Base-by-base conservation (phyloP, 2,329 filamentous ascomycete genomes). In the Curvularia sp. region DNA sequence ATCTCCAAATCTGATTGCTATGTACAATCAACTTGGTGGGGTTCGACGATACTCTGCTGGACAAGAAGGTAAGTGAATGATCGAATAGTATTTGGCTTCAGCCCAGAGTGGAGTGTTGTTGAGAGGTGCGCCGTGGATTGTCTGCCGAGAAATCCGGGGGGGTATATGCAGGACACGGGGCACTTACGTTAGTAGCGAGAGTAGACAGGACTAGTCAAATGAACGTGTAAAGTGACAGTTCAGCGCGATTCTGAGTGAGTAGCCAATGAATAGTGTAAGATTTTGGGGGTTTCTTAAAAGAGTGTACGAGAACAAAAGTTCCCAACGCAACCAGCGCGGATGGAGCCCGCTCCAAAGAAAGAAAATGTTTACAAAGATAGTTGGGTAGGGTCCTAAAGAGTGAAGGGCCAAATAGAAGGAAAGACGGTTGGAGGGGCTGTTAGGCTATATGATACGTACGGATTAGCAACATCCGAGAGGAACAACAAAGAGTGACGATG, bases 321-420 rank as follows among this genome's bases (percentile, higher is more conserved):
- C 65, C 69, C 71, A 70, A 73, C 68, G 74, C 73, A 70, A 65
- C 74, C 75, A 76, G 71, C 70, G 73, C 74, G 72, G 72, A 73
- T 72, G 73, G 74, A 76, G 72, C 73, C 73, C 70, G 72, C 74
- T 76, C 74, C 74, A 69, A 62, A 63, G 47, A 59, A 70, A 68
- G 71, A 64, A 64, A 73, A 69, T 62, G 69, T 67, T 71, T 58
- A 67, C 67, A 68, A 68, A 64, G 67, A 62, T 70, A 70, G 61
- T 66, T 65, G 65, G 72, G 66, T 66, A 59, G 60, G 67, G 62
- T 71, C 65, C 62, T 66, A 77, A 77, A 71, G 75, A 77, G 70
- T 74, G 75, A 76, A 72, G 67, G 70, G 72, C 75, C 74, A 73
- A 75, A 75, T 73, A 70, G 66, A 68, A 72, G 61, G 67, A 69